A percentile compares a stretch with the other conserved stretches of the same genome.
Conservation (phyloP, 257 asterid genomes). For the Galeopsis tetrahit region DNA sequence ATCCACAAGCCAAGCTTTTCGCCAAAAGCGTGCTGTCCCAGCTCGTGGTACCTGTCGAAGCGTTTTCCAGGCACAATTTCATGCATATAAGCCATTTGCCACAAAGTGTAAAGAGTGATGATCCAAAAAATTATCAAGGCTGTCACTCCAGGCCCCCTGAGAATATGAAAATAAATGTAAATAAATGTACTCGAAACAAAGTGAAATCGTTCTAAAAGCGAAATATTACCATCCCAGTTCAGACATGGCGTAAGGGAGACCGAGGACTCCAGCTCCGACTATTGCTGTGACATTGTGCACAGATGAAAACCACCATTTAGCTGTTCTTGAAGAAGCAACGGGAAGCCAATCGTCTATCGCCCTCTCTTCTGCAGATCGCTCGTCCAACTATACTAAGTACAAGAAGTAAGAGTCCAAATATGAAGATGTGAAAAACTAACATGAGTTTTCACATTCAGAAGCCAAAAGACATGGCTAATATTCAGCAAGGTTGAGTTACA, state of each 20-base stretch:
- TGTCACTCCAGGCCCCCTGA: slow-evolving; percentile 23
- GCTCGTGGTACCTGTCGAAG: slow-evolving; percentile 47
- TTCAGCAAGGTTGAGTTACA: not conserved
- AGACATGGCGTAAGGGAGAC: slow-evolving; percentile 18
- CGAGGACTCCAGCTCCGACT: slow-evolving; percentile 10
- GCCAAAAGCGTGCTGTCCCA: slow-evolving; percentile 64
- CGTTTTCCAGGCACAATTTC: slow-evolving; percentile 11
- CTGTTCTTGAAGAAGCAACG: not conserved
- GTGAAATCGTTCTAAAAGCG: not conserved
- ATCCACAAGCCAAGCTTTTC: slow-evolving; percentile 56
- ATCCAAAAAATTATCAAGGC: slow-evolving; percentile 2
- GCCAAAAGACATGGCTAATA: not conserved
- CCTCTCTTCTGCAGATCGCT: slow-evolving; percentile 4
- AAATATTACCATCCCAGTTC: slow-evolving; percentile 17
- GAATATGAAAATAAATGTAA: not conserved
- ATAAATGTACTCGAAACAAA: not conserved
- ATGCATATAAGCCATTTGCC: slow-evolving; percentile 15
- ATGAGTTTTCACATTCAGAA: not conserved
- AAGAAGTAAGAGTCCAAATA: not conserved
- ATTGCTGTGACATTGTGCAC: slow-evolving; percentile 9
- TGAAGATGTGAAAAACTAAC: slow-evolving; percentile 1
- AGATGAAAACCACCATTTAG: slow-evolving; percentile 13
- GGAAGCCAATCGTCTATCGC: slow-evolving; percentile 19
- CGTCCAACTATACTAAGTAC: slow-evolving; percentile 3
- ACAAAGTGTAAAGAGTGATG: not conserved